Conservation (phyloP, 306 rosid species). For the Cucumis hystrix region DNA sequence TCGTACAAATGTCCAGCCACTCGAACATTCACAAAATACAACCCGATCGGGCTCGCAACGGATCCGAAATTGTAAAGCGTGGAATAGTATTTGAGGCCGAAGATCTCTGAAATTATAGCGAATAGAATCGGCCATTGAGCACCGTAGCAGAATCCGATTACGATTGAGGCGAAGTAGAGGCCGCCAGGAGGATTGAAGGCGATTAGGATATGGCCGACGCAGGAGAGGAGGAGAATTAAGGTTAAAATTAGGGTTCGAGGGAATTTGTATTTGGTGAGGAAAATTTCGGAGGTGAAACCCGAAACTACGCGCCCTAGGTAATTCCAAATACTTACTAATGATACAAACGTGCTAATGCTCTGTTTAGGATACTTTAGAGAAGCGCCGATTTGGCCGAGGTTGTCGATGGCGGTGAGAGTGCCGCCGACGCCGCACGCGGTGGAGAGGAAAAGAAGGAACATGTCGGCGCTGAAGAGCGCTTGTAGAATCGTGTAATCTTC, state of each 20-base stretch:
- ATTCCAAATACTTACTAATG: slow-evolving; percentile 46
- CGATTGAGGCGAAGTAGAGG: slow-evolving; percentile 23
- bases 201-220: slow-evolving; percentile 38
- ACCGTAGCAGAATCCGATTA: slow-evolving; percentile 12
- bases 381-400: slow-evolving; percentile 32
- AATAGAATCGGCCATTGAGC: slow-evolving; percentile 14
- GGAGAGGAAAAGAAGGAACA: slow-evolving; percentile 31
- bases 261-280: slow-evolving; percentile 22
- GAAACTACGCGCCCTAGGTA: slow-evolving; percentile 38
- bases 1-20: slow-evolving; percentile 9
- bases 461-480: slow-evolving; percentile 40
- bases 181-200: slow-evolving; percentile 31
- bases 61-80: slow-evolving; percentile 14
- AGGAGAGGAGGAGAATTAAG: slow-evolving; percentile 27
- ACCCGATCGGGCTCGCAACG: slow-evolving; percentile 10
- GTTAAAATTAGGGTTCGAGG: slow-evolving; percentile 43
- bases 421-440: slow-evolving; percentile 44
- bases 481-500: slow-evolving; percentile 47
- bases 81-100: slow-evolving; percentile 15
- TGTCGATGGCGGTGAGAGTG: slow-evolving; percentile 40
- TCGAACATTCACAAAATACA: slow-evolving; percentile 3
- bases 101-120: slow-evolving; percentile 8
- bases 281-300: slow-evolving; percentile 32
- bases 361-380: slow-evolving; percentile 21
- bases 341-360: slow-evolving; percentile 33